phyloP scores from a whole-genome alignment of 257 asterid genomes.

The Ligustrum vulgare region DNA sequence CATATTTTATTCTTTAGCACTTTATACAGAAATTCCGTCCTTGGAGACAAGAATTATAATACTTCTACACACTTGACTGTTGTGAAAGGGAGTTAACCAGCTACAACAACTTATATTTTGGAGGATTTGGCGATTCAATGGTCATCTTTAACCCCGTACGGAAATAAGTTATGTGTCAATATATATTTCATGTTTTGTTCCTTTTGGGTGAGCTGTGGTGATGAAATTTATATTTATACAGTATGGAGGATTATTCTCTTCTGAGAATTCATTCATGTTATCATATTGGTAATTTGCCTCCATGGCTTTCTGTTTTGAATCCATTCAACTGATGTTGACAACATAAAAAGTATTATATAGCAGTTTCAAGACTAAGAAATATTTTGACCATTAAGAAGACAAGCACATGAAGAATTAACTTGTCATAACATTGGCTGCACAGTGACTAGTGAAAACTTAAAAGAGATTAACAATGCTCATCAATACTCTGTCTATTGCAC shows the following conservation, averaged over 20 bases:
- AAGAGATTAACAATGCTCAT: neutral
- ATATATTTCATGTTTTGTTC: neutral
- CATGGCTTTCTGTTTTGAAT: neutral
- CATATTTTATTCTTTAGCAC: neutral
- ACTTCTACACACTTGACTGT: neutral
- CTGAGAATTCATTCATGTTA: neutral
- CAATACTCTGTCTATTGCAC: neutral
- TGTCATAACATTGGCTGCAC: neutral
- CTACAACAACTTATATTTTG: neutral
- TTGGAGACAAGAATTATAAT: neutral
- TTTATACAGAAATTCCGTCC: neutral
- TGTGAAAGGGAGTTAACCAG: neutral
- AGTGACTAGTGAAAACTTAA: neutral
- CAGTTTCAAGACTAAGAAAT: neutral
- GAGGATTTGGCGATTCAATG: neutral
- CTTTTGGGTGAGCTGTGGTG: neutral
- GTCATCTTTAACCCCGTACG: neutral
- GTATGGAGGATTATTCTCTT: neutral
- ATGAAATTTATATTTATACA: neutral
- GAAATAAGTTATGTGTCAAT: neutral
- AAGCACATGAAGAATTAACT: neutral
- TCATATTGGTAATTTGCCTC: neutral
- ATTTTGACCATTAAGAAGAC: neutral
- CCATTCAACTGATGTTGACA: neutral
- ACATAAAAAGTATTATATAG: neutral